Conservation (phyloP, 1,284 basidiomycete species). For the Uromyces viciae-fabae region DNA sequence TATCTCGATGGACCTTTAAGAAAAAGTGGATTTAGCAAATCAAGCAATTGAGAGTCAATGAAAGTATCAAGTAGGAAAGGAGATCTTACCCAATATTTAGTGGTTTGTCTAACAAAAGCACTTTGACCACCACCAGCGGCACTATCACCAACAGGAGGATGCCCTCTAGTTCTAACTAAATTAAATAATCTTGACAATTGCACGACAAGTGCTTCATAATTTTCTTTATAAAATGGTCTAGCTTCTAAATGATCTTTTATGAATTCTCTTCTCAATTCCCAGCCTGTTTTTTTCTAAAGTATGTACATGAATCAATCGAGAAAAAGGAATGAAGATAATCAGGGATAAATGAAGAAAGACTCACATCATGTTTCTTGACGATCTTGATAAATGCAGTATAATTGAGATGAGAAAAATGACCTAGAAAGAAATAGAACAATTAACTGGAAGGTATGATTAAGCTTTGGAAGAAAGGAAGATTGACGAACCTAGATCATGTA, state of each 20-base stretch:
- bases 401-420: conserved; percentile 56
- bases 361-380: conserved; percentile 85
- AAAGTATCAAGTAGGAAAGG: not conserved
- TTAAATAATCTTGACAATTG: conserved; percentile 95
- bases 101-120: conserved; percentile 94
- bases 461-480: not conserved
- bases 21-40: not conserved
- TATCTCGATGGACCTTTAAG: conserved; percentile 77
- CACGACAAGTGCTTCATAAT: conserved; percentile 79
- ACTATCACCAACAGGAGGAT: conserved; percentile 88
- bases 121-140: conserved; percentile 91
- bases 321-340: not conserved
- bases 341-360: conserved; percentile 49
- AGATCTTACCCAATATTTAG: conserved; percentile 87
- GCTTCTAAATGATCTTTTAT: conserved; percentile 89
- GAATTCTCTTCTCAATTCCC: conserved; percentile 61
- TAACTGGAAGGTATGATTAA: not conserved
- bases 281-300: conserved; percentile 62
- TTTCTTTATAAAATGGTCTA: conserved; percentile 85
- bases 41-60: no score
- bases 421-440: conserved; percentile 43
- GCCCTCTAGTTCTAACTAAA: conserved; percentile 88
- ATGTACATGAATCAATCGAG: not conserved
- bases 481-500: conserved; percentile 84
- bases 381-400: conserved; percentile 97